Conservation (phyloP, 2,329 filamentous ascomycete species). For the Aspergillus tubingensis region DNA sequence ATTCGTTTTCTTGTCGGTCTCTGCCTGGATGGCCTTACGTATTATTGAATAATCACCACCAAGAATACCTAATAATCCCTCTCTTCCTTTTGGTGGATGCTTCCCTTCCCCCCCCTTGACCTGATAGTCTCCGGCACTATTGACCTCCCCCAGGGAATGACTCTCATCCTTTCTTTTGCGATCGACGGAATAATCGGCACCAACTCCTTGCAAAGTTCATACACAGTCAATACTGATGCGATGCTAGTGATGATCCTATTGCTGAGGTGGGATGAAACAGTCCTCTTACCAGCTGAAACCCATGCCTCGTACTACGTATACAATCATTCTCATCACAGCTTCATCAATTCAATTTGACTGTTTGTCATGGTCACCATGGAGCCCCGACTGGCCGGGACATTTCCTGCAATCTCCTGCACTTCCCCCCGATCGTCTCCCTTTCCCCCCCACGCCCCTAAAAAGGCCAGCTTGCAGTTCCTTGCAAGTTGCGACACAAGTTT, state of each 20-base stretch:
- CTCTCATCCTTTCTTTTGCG: constrained; percentile 2
- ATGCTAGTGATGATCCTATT: not conserved
- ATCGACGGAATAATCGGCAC: not conserved
- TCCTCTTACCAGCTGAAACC: not conserved
- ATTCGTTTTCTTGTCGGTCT: not conserved
- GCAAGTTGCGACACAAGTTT: constrained; percentile 5
- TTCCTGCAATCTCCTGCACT: constrained; percentile 16
- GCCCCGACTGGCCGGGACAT: constrained; percentile 1
- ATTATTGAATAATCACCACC: not conserved
- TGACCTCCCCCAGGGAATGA: constrained; percentile 1
- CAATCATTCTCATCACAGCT: too few species aligned
- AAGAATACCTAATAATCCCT: not conserved
- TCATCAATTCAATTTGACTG: not conserved
- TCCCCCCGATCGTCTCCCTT: constrained; percentile 5
- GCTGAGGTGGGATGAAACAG: not conserved
- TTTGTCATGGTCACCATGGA: not conserved
- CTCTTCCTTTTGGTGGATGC: not conserved
- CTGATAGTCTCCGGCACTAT: constrained; percentile 6
- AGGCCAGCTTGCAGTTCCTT: constrained; percentile 16
- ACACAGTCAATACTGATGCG: too few species aligned
- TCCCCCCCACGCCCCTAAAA: constrained; percentile 10
- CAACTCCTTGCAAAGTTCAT: constrained; percentile 1
- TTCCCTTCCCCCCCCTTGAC: not conserved
- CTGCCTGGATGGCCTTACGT: not conserved
- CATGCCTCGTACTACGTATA: not conserved